Evolutionary conservation across 768 basidiomycete genomes (phyloP), one percentile per base, ranked within the genome.

Genomic region (Boletus rubescentipes): DNA sequence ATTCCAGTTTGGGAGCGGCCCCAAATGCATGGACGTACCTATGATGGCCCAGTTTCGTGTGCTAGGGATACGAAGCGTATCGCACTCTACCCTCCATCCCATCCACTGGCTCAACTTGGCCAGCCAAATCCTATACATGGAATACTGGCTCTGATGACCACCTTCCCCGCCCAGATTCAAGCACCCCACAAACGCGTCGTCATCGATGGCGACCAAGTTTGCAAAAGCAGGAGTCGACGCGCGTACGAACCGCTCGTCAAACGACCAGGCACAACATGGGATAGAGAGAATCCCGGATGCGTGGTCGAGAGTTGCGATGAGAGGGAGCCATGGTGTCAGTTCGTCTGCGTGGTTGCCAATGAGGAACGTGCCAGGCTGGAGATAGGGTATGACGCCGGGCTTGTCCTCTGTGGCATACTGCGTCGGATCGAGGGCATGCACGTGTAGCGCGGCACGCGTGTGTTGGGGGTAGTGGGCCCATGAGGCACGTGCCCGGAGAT

Each of bases 311-410:
- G 87, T 84, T 0, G 93, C 81, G 6, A 97, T 73, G 2, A 97
- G 79, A 0, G 96, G 92, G 0, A 93, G 69, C 95, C 95, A 98
- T 0, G 96, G 96, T 21, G 95, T 95, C 16, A 98, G 77, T 62
- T 98, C 96, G 72, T 98, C 96, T 0, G 95, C 89, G 69, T 98
- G 96, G 72, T 98, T 98, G 9, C 91, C 93, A 46, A 98, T 89
- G 53, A 98, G 72, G 72, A 97, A 98, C 3, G 77, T 71, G 1
- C 78, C 83, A 0, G 75, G 73, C 9, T 63, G 64, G 46, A 83
- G 67, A 45, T 68, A 67, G 26, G 73, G 64, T 34, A 64, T 37
- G 9, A 51, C 30, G 34, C 36, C 43, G 9, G 39, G 14, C 14
- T 7, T 32, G 36, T 8, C 7, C 9, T 18, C 44, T 6, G 18